Conservation (phyloP, 2,329 filamentous ascomycete genomes). For the Leptographium wingfieldii region DNA sequence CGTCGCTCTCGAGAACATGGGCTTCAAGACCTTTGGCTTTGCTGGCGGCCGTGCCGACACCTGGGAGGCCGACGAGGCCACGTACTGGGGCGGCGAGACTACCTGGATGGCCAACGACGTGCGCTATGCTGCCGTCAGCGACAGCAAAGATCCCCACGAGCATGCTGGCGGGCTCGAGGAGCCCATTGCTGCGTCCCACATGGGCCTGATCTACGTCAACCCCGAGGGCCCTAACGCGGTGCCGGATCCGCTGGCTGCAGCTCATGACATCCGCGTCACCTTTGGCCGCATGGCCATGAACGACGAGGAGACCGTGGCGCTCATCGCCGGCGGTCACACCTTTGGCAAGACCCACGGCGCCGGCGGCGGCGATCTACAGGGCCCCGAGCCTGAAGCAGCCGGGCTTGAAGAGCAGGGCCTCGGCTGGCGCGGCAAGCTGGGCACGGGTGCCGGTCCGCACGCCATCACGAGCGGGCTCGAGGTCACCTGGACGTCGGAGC, state of each 20-base stretch:
- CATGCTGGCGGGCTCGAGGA: slow-evolving; percentile 53
- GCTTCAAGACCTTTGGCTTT: slow-evolving; percentile 61
- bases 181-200: slow-evolving; percentile 55
- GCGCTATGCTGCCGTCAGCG: slow-evolving; percentile 45
- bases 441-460: slow-evolving; percentile 55
- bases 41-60: slow-evolving; percentile 59
- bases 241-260: slow-evolving; percentile 57
- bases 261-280: slow-evolving; percentile 59
- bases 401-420: slow-evolving; percentile 54
- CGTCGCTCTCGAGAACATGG: slow-evolving; percentile 67
- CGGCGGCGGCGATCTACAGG: slow-evolving; percentile 48
- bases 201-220: slow-evolving; percentile 75
- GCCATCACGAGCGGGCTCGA: slow-evolving; percentile 67
- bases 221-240: slow-evolving; percentile 64
- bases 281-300: slow-evolving; percentile 76
- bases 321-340: slow-evolving; percentile 66
- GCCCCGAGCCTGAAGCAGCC: slow-evolving; percentile 54
- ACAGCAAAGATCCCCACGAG: slow-evolving; percentile 31
- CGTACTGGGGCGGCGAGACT: slow-evolving; percentile 65
- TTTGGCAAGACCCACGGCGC: slow-evolving; percentile 77
- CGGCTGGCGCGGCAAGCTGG: slow-evolving; percentile 56
- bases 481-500: slow-evolving; percentile 67
- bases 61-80: slow-evolving; percentile 63
- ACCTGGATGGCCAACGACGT: slow-evolving; percentile 66
- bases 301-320: slow-evolving; percentile 67